Conservation (phyloP, 2,329 filamentous ascomycete genomes). For the Penicillium sp. region DNA sequence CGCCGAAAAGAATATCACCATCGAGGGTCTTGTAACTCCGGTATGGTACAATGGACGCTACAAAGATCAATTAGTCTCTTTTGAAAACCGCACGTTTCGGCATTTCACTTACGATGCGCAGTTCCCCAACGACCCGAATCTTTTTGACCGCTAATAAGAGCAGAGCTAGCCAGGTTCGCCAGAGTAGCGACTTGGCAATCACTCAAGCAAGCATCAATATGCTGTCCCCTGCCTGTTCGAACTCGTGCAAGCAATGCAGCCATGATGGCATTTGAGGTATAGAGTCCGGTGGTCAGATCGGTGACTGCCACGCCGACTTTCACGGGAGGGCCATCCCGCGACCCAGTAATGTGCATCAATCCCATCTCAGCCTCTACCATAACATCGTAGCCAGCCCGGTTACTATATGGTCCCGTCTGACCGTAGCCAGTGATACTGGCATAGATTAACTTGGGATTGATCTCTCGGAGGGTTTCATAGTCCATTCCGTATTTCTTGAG, state of each 20-base stretch:
- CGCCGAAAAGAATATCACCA: constrained; percentile 66
- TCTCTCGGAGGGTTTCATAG: constrained; percentile 74
- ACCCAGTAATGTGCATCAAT: constrained; percentile 96
- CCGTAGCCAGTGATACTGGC: constrained; percentile 97
- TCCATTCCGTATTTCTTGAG: constrained; percentile 91
- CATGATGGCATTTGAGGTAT: constrained; percentile 95
- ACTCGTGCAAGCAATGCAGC: constrained; percentile 79
- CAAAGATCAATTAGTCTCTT: constrained; percentile 32
- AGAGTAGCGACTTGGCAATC: constrained; percentile 95
- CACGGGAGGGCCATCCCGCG: constrained; percentile 83
- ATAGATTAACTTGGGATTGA: constrained; percentile 89
- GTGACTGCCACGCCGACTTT: constrained; percentile 98
- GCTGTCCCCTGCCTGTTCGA: constrained; percentile 79
- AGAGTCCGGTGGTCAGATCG: constrained; percentile 90
- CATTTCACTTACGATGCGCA: constrained; percentile 72
- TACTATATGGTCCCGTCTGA: constrained; percentile 87
- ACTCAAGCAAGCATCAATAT: constrained; percentile 87
- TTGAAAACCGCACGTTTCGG: neutral
- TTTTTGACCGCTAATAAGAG: constrained; percentile 81
- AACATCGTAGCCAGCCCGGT: constrained; percentile 92
- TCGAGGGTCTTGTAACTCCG: constrained; percentile 72
- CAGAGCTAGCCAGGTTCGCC: constrained; percentile 93
- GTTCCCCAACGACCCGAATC: constrained; percentile 94
- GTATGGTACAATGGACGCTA: constrained; percentile 96
- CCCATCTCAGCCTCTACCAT: constrained; percentile 99